Percentiles rank a stretch among this genome's conserved stretches.
Conservation (phyloP, 1,284 basidiomycete species). For the Coniophora puteana region DNA sequence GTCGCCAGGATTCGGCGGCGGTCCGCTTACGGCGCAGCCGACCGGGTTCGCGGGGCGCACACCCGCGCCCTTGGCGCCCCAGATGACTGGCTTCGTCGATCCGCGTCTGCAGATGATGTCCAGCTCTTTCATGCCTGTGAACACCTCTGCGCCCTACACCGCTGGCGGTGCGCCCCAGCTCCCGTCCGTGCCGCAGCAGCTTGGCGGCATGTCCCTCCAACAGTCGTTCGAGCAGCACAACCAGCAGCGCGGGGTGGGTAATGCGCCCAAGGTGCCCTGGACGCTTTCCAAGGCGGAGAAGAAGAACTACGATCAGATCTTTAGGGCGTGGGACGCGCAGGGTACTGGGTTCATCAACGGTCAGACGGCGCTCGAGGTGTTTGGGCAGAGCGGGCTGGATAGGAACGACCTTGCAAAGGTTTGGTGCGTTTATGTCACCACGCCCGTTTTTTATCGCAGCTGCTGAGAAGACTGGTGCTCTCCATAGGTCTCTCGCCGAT, state of each 20-base stretch:
- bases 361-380: slow-evolving; percentile 86
- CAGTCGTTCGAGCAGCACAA: slow-evolving; percentile 81
- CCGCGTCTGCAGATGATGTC: slow-evolving; percentile 84
- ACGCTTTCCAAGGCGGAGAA: slow-evolving; percentile 87
- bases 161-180: slow-evolving; percentile 67
- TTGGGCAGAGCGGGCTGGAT: slow-evolving; percentile 89
- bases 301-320: slow-evolving; percentile 96
- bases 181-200: slow-evolving; percentile 51
- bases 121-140: slow-evolving; percentile 82
- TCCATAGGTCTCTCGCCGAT: slow-evolving; percentile 81
- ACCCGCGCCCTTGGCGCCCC: slow-evolving; percentile 59
- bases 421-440: slow-evolving; percentile 57
- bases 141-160: slow-evolving; percentile 57
- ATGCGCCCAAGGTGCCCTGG: slow-evolving; percentile 85
- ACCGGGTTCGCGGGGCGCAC: slow-evolving; percentile 53
- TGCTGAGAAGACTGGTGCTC: not conserved
- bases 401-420: slow-evolving; percentile 92
- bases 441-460: slow-evolving; percentile 1
- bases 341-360: slow-evolving; percentile 88
- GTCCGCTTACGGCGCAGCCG: slow-evolving; percentile 12
- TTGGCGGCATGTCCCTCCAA: slow-evolving; percentile 54
- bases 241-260: slow-evolving; percentile 62
- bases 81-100: slow-evolving; percentile 82
- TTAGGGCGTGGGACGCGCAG: slow-evolving; percentile 90
- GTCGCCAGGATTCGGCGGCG: slow-evolving; percentile 8